Base-by-base conservation (phyloP, 768 basidiomycete genomes). In the Gloeopeniophorella convolvens region DNA sequence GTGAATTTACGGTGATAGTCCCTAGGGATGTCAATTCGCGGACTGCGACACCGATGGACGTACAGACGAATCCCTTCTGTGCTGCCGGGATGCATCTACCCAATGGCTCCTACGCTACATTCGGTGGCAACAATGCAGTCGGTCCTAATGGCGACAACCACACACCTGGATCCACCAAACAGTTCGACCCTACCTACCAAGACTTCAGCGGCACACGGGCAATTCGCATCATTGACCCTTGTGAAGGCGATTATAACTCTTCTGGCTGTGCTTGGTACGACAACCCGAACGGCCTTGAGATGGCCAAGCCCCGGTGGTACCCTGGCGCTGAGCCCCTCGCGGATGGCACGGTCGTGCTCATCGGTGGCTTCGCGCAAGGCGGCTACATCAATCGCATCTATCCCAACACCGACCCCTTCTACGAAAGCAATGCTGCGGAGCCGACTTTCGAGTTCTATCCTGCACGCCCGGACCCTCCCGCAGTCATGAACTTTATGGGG, bases 381-480 rank as follows among this genome's bases (percentile, higher is more conserved):
- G 85, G 87, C 20, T 89, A 86, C 60, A 71, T 89, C 63, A 89
- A 89, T 66, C 70, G 83, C 16, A 86, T 86, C 56, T 76, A 69
- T 34, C 85, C 85, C n/a, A 83, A 83, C 59, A 67, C 58, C 15
- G 83, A 89, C 57, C 86, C 85, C 3, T 65, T 65, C 2, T 69
- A 61, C 26, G 75, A 80, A 58, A 83, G 83, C 34, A 80, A 80
- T 28, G 84, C 77, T 12, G 84, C 88, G 10, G 86, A 93, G 58
- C 84, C 85, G 26, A 86, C 87, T 0, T 85, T 76, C 61, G 90
- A 92, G 68, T 87, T 89, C 66, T 93, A 74, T 68, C 91, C 91
- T 15, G 71, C 77, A 10, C 76, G 71, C 37, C 72, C 75, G 8
- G 58, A 46, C 26, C 62, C 66, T 11, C 75, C 76, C 1, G 72